Evolutionary conservation across 2,329 filamentous ascomycete species (phyloP).

Genomic region (Colletotrichum sp.): DNA sequence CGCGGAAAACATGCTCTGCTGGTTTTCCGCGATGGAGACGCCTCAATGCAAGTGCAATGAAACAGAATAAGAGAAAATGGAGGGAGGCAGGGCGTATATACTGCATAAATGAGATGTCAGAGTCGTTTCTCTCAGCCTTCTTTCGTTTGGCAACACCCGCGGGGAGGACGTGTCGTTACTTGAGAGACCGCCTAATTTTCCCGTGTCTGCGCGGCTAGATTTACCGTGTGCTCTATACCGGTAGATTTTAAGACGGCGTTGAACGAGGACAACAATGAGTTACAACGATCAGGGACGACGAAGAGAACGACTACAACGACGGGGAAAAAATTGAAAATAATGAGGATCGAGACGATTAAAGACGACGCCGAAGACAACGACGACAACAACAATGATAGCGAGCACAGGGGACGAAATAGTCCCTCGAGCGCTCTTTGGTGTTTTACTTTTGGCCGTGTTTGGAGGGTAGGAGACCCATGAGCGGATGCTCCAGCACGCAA

Average conservation of each 20-base stretch:
- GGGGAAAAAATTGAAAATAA: not conserved
- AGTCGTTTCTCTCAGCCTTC: not conserved
- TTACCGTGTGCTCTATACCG: not conserved
- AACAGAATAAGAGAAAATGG: not conserved
- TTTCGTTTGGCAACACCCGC: not conserved
- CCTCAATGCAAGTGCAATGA: slow-evolving; percentile 36
- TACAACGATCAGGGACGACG: not conserved
- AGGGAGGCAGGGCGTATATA: not conserved
- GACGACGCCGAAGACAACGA: not conserved
- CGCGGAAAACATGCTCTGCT: slow-evolving; percentile 54
- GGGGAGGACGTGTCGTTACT: not conserved
- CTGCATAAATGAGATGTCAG: not conserved
- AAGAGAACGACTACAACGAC: not conserved
- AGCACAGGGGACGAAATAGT: not conserved
- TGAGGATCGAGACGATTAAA: not conserved
- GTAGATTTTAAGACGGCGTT: not conserved
- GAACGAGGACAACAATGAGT: not conserved
- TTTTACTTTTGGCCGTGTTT: not conserved
- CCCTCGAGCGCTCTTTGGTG: not conserved
- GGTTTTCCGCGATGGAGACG: slow-evolving; percentile 50
- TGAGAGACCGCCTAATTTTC: not conserved
- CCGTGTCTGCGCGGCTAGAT: not conserved
- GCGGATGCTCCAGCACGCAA: not conserved
- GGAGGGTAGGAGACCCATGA: not conserved
- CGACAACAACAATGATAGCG: not conserved